Evolutionary conservation across 2,329 filamentous ascomycete genomes (phyloP).

Genomic region (Beauveria medogensis): DNA sequence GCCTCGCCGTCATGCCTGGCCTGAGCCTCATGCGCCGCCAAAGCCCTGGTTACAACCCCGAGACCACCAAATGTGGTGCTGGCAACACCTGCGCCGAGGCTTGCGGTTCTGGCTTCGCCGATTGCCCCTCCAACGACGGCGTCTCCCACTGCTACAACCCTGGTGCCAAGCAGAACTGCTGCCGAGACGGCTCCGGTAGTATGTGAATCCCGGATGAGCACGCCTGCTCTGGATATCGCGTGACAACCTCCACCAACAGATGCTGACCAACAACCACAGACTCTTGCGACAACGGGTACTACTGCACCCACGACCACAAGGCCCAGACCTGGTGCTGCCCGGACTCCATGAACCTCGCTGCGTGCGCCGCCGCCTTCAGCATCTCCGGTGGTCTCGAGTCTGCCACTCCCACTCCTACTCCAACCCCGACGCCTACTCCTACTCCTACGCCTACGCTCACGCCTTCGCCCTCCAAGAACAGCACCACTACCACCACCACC

Average conservation of each 20-base stretch:
- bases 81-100: constrained; percentile 47
- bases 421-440: constrained; percentile 24
- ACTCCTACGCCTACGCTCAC: constrained; percentile 23
- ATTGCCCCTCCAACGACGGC: constrained; percentile 41
- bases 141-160: constrained; percentile 53
- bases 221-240: neutral
- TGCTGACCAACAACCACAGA: constrained; percentile 29
- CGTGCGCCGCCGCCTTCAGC: constrained; percentile 46
- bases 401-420: constrained; percentile 25
- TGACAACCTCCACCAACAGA: neutral
- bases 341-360: constrained; percentile 40
- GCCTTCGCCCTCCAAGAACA: constrained; percentile 19
- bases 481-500: constrained; percentile 1
- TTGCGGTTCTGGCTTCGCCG: constrained; percentile 41
- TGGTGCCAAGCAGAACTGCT: constrained; percentile 45
- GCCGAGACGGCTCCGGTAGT: constrained; percentile 49
- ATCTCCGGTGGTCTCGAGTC: constrained; percentile 39
- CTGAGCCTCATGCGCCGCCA: constrained; percentile 37
- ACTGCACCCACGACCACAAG: constrained; percentile 48
- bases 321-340: constrained; percentile 54
- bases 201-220: constrained; percentile 22
- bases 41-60: constrained; percentile 40
- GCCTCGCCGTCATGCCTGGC: constrained; percentile 29
- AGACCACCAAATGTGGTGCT: constrained; percentile 38
- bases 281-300: constrained; percentile 53